A percentile compares a stretch with the other conserved stretches of the same genome.
Evolutionary conservation across 768 basidiomycete genomes (phyloP).

Genomic region (Kwoniella shandongensis): DNA sequence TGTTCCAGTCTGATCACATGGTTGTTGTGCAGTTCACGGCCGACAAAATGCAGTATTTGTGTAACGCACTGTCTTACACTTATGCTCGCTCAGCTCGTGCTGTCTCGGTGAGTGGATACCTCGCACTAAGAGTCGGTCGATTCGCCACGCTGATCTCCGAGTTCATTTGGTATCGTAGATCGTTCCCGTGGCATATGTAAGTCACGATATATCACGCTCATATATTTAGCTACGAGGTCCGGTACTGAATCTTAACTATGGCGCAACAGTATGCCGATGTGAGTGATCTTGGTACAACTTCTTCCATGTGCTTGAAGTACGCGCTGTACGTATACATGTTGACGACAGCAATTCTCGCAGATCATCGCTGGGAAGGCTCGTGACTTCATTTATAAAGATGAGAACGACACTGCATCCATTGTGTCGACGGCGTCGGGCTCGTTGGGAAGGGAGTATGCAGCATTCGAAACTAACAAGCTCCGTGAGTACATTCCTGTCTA

Average conservation of each 20-base stretch:
- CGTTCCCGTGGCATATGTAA: conserved; percentile 20
- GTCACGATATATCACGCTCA: too few relatives aligned
- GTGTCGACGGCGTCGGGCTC: background rate
- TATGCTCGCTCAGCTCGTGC: conserved; percentile 31
- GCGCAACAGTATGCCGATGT: conserved; percentile 22
- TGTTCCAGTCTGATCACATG: too few relatives aligned
- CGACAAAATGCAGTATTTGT: conserved; percentile 25
- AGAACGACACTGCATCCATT: conserved; percentile 9
- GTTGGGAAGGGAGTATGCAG: background rate
- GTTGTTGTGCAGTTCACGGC: conserved; percentile 18
- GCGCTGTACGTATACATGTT: too few relatives aligned
- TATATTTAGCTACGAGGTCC: too few relatives aligned
- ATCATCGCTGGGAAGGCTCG: conserved; percentile 22
- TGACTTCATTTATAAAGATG: conserved; percentile 16
- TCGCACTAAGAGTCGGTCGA: conserved; percentile 2
- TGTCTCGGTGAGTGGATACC: conserved; percentile 14
- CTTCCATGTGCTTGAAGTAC: too few relatives aligned
- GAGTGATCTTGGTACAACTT: conserved; percentile 1
- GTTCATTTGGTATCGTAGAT: too few relatives aligned
- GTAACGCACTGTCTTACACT: conserved; percentile 27
- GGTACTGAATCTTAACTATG: conserved; percentile 7
- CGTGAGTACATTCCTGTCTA: background rate
- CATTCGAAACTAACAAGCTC: conserved; percentile 28
- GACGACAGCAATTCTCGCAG: conserved; percentile 2
- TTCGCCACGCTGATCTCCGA: conserved; percentile 11